These are phyloP conservation scores for Talaromyces islandicus DNA, from an alignment of 2,329 filamentous ascomycete species.

Conservation along the genomic window DNA sequence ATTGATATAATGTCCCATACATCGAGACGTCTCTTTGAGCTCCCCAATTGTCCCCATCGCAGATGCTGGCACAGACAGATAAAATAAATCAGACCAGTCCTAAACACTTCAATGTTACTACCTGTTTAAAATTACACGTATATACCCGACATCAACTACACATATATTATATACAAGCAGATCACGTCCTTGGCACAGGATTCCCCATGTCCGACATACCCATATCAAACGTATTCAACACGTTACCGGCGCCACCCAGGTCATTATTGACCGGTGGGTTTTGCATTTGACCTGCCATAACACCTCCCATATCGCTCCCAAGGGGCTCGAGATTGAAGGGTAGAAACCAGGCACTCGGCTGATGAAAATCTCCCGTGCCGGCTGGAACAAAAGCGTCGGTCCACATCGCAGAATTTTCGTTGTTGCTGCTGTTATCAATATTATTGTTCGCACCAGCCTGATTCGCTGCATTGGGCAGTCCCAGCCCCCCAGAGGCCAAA, in stretches of 20 bases:
- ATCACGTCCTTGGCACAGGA: neutral
- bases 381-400: constrained; percentile 28
- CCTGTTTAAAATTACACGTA: too few relatives aligned
- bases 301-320: constrained; percentile 3
- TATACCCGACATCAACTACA: neutral
- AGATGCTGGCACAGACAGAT: neutral
- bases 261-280: neutral
- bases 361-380: constrained; percentile 32
- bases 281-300: neutral
- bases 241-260: constrained; percentile 4
- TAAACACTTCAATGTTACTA: neutral
- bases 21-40: too few relatives aligned
- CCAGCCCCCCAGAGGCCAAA: constrained; percentile 23
- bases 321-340: constrained; percentile 81
- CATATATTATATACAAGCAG: neutral
- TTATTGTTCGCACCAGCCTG: neutral
- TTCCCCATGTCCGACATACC: constrained; percentile 17
- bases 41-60: too few relatives aligned
- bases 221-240: constrained; percentile 24
- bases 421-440: constrained; percentile 8
- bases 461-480: neutral
- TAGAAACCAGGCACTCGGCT: constrained; percentile 75
- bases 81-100: neutral
- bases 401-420: constrained; percentile 26
- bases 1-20: too few relatives aligned